These are phyloP conservation scores for Nigrospora oryzae DNA, from an alignment of 2,329 filamentous ascomycete genomes.

Conservation along the genomic window DNA sequence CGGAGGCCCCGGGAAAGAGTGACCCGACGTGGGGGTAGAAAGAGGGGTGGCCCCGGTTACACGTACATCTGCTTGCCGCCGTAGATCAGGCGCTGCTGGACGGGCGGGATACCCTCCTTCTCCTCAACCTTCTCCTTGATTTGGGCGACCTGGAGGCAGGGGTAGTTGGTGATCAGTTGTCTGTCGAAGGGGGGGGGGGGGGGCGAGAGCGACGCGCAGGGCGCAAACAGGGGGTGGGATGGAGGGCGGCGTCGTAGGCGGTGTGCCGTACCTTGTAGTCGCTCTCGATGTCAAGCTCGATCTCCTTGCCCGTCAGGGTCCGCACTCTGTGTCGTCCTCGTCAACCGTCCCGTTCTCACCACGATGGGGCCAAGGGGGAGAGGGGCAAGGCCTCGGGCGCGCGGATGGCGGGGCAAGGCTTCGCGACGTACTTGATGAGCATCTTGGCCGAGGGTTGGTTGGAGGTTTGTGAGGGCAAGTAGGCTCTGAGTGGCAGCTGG, in stretches of 20 bases:
- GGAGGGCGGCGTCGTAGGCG: neutral
- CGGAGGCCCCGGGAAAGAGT: too few relatives aligned
- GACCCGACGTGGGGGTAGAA: too few relatives aligned
- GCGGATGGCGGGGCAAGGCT: slow-evolving; percentile 1
- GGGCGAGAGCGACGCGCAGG: neutral
- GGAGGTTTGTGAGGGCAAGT: neutral
- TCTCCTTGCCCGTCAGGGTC: slow-evolving; percentile 96
- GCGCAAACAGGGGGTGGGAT: neutral
- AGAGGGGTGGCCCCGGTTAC: too few relatives aligned
- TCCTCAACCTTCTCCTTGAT: slow-evolving; percentile 99
- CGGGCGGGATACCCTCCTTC: slow-evolving; percentile 95
- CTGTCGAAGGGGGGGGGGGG: neutral
- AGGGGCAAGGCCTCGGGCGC: neutral
- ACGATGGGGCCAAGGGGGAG: slow-evolving; percentile 1
- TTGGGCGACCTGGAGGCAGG: slow-evolving; percentile 60
- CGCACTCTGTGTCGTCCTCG: slow-evolving; percentile 59
- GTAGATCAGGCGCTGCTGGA: slow-evolving; percentile 92
- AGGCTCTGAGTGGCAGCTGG: too few relatives aligned
- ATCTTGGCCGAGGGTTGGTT: neutral
- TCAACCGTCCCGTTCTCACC: slow-evolving; percentile 3
- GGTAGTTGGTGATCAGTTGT: neutral
- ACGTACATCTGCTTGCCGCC: slow-evolving; percentile 92
- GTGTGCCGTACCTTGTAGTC: slow-evolving; percentile 71
- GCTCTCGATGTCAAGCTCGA: slow-evolving; percentile 93
- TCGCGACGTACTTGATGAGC: neutral